These are phyloP conservation scores for Melastoma candidum DNA, from an alignment of 441 rosid genomes.

Conservation along the genomic window DNA sequence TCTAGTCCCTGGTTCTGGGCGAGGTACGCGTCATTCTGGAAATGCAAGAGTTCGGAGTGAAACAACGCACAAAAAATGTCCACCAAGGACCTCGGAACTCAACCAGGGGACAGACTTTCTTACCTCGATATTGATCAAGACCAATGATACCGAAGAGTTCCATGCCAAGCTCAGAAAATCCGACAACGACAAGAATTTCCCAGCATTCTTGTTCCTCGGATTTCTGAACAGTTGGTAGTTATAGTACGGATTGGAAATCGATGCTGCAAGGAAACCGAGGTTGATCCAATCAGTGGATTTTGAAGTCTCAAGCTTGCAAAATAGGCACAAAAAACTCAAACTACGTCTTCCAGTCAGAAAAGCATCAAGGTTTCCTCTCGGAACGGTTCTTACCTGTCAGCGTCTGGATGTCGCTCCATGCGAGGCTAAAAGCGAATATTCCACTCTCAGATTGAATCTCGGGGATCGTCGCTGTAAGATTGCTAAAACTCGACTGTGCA, in stretches of 20 bases:
- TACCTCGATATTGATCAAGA: conserved; percentile 65
- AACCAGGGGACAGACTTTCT: conserved; percentile 4
- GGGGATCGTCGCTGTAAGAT: conserved; percentile 25
- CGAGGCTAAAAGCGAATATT: conserved; percentile 50
- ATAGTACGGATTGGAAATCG: conserved; percentile 36
- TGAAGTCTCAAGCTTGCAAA: too few species aligned
- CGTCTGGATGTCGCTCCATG: conserved; percentile 46
- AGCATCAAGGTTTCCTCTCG: too few species aligned
- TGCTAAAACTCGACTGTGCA: conserved; percentile 29
- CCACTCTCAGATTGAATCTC: conserved; percentile 24
- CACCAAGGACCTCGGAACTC: not conserved
- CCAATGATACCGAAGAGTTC: conserved; percentile 34
- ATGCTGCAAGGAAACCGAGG: conserved; percentile 31
- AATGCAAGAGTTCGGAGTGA: too few species aligned
- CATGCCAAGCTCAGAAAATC: conserved; percentile 56
- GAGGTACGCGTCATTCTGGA: conserved; percentile 61
- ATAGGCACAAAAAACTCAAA: too few species aligned
- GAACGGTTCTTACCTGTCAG: conserved; percentile 42
- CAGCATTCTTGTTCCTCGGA: conserved; percentile 35
- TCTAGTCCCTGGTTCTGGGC: conserved; percentile 36
- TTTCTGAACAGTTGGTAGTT: conserved; percentile 26
- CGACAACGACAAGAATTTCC: conserved; percentile 36
- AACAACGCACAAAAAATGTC: too few species aligned
- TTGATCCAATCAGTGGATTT: not conserved
- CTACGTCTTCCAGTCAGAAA: too few species aligned